phyloP scores from a whole-genome alignment of 805 yeast species.

The Saccharomycopsis microspora region DNA sequence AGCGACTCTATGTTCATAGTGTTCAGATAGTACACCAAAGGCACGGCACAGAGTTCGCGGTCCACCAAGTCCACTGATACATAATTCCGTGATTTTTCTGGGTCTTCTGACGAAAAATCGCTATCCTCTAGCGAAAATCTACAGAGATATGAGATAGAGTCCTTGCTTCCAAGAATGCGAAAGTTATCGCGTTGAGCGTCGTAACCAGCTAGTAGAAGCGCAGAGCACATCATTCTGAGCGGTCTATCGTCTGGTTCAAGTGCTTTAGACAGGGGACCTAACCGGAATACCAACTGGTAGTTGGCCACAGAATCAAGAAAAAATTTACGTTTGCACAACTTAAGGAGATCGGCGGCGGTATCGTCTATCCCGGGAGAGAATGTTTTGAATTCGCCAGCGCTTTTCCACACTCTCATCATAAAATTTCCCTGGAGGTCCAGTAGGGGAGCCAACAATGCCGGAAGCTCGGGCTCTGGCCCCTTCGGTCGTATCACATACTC shows the following conservation, averaged over 20 bases:
- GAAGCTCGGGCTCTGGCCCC: neutral
- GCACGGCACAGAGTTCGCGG: conserved; percentile 72
- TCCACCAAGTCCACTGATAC: conserved; percentile 50
- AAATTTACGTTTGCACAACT: conserved; percentile 64
- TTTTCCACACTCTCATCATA: conserved; percentile 65
- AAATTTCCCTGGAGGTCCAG: conserved; percentile 26
- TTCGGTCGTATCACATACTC: neutral
- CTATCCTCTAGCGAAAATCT: conserved; percentile 65
- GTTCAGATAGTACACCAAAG: conserved; percentile 68
- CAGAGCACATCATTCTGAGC: conserved; percentile 60
- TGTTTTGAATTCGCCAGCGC: conserved; percentile 72
- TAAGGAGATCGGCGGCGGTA: conserved; percentile 63
- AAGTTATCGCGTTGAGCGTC: conserved; percentile 57
- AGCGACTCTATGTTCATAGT: conserved; percentile 72
- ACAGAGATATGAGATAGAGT: conserved; percentile 60
- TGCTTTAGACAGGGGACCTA: conserved; percentile 68
- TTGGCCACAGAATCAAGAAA: conserved; percentile 60
- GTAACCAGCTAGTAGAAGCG: conserved; percentile 69
- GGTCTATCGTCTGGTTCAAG: conserved; percentile 68
- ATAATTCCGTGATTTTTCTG: conserved; percentile 33
- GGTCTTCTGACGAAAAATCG: conserved; percentile 48
- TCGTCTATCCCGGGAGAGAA: conserved; percentile 74
- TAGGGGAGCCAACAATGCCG: conserved; percentile 2
- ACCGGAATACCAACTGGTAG: conserved; percentile 61
- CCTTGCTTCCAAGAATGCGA: conserved; percentile 73